Evolutionary conservation across 176 grass and related monocot genomes (phyloP).

Genomic region (Rhipidocladum racemiflorum): DNA sequence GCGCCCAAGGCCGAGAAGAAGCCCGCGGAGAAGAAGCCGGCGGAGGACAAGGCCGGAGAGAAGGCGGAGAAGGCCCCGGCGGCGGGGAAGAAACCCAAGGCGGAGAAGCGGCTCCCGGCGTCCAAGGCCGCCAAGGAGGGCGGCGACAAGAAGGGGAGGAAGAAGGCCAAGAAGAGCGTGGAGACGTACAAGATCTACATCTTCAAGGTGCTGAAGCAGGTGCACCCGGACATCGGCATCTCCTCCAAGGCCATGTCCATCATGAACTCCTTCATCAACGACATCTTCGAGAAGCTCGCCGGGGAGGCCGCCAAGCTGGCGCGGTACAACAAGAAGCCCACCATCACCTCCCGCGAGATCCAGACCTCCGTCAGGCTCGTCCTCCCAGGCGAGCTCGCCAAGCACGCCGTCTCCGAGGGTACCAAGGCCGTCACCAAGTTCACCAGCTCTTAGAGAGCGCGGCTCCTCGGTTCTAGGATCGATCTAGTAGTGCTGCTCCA

Average conservation of each 20-base stretch:
- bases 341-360: slow-evolving; percentile 75
- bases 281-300: slow-evolving; percentile 87
- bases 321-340: slow-evolving; percentile 79
- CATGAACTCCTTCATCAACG: slow-evolving; percentile 94
- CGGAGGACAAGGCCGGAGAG: slow-evolving; percentile 56
- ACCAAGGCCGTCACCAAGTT: slow-evolving; percentile 82
- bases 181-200: slow-evolving; percentile 98
- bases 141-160: slow-evolving; percentile 42
- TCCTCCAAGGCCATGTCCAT: slow-evolving; percentile 95
- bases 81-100: slow-evolving; percentile 38
- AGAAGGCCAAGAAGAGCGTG: slow-evolving; percentile 56
- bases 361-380: slow-evolving; percentile 64
- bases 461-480: neutral
- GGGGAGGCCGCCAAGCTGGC: slow-evolving; percentile 45
- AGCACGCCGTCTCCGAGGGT: slow-evolving; percentile 66
- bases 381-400: slow-evolving; percentile 65
- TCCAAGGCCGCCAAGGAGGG: slow-evolving; percentile 26
- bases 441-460: slow-evolving; percentile 40
- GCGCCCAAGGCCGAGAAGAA: slow-evolving; percentile 63
- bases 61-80: slow-evolving; percentile 38
- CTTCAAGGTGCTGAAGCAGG: slow-evolving; percentile 88
- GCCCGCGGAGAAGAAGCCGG: slow-evolving; percentile 49
- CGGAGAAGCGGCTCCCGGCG: slow-evolving; percentile 28
- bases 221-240: slow-evolving; percentile 82
- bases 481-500: accelerated